These are phyloP conservation scores for Pulveroboletus sp. DNA, from an alignment of 768 basidiomycete genomes.

Conservation along the genomic window DNA sequence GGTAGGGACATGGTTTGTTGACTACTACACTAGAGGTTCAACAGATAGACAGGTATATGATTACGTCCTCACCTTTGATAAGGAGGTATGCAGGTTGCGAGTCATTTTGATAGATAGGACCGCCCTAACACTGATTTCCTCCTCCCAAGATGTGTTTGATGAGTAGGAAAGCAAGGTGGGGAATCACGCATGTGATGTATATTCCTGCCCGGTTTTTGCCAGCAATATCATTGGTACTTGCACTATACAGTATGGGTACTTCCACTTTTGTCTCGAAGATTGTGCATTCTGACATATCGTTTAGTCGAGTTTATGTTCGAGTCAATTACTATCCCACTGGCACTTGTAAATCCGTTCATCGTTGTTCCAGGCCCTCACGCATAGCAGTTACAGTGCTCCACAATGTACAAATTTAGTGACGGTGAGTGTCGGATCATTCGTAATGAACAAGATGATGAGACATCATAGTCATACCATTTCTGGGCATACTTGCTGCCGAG, in stretches of 20 bases:
- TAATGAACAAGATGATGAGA: not conserved
- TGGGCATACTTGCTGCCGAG: constrained; percentile 7
- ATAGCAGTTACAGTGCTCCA: too few species aligned
- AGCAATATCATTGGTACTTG: constrained; percentile 3
- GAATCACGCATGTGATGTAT: too few species aligned
- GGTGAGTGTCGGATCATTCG: not conserved
- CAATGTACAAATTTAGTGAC: constrained; percentile 10
- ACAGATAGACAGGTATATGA: constrained; percentile 3
- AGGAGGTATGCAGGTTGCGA: constrained; percentile 5
- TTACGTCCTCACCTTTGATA: constrained; percentile 10
- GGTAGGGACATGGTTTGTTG: not conserved
- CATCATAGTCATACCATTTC: constrained; percentile 4
- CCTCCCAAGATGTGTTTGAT: constrained; percentile 2
- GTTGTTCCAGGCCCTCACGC: too few species aligned
- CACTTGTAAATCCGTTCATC: too few species aligned
- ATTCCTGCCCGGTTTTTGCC: constrained; percentile 10
- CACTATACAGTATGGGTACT: constrained; percentile 2
- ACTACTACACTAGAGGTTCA: not conserved
- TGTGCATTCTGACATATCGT: not conserved
- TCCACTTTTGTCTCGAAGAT: not conserved
- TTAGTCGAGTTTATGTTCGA: too few species aligned
- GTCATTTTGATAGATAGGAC: too few species aligned
- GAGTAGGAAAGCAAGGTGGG: not conserved
- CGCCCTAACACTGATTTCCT: not conserved
- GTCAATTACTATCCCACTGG: too few species aligned